These are phyloP conservation scores for Discostella stelligera DNA, from an alignment of 352 stramenopile species.

Conservation along the genomic window DNA sequence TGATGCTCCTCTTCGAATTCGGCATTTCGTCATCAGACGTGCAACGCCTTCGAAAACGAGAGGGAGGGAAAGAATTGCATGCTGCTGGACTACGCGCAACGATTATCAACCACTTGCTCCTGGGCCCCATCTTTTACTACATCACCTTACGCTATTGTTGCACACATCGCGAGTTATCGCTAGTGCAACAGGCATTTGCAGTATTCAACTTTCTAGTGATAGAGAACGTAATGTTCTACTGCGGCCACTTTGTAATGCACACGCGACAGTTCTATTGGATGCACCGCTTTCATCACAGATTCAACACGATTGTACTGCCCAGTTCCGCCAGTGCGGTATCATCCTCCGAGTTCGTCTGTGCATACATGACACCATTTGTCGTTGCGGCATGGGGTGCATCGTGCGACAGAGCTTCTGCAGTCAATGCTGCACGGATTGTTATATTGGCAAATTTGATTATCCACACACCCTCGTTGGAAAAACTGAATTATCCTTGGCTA, in stretches of 20 bases:
- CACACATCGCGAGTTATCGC: slow-evolving; percentile 9
- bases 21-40: slow-evolving; percentile 19
- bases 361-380: slow-evolving; percentile 43
- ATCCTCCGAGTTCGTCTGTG: slow-evolving; percentile 29
- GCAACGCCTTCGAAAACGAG: slow-evolving; percentile 19
- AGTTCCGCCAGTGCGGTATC: slow-evolving; percentile 46
- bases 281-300: slow-evolving; percentile 47
- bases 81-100: slow-evolving; percentile 27
- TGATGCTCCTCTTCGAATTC: slow-evolving; percentile 43
- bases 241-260: slow-evolving; percentile 36
- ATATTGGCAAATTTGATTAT: slow-evolving; percentile 35
- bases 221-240: slow-evolving; percentile 37
- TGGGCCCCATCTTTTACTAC: slow-evolving; percentile 37
- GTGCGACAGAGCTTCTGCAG: slow-evolving; percentile 26
- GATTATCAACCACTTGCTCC: slow-evolving; percentile 35
- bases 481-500: slow-evolving; percentile 27
- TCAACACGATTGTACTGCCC: slow-evolving; percentile 40
- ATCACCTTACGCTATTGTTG: slow-evolving; percentile 38
- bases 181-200: slow-evolving; percentile 19
- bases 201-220: slow-evolving; percentile 39
- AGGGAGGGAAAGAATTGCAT: slow-evolving; percentile 40
- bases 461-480: slow-evolving; percentile 42
- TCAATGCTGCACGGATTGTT: slow-evolving; percentile 27
- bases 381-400: slow-evolving; percentile 14
- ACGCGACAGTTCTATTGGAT: slow-evolving; percentile 37